A percentile compares a stretch with the other conserved stretches of the same genome.
phyloP scores from a whole-genome alignment of 768 basidiomycete species.

The Trametes cubensis region DNA sequence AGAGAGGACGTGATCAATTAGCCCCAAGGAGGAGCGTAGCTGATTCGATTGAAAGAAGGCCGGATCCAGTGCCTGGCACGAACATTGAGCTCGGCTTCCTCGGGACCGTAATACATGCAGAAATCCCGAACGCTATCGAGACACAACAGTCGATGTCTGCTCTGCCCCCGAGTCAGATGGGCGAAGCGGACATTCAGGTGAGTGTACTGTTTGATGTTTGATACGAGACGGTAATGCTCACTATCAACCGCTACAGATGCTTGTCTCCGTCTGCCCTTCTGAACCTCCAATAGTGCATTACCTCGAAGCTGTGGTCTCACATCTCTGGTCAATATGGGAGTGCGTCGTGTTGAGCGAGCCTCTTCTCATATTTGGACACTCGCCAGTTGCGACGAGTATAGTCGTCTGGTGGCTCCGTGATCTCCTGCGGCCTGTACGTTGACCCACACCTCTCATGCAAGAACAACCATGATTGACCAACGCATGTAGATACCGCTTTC shows the following conservation, averaged over 20 bases:
- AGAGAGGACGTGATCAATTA: constrained; percentile 31
- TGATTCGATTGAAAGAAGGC: constrained; percentile 56
- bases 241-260: constrained; percentile 47
- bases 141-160: constrained; percentile 57
- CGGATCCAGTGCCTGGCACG: constrained; percentile 66
- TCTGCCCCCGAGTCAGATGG: background rate
- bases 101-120: constrained; percentile 71
- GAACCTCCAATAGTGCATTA: constrained; percentile 58
- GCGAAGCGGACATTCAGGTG: constrained; percentile 17
- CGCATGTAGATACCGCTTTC: constrained; percentile 71
- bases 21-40: background rate
- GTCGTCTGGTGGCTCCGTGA: constrained; percentile 93
- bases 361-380: constrained; percentile 77
- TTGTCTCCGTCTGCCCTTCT: constrained; percentile 65
- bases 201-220: background rate
- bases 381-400: constrained; percentile 82
- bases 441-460: background rate
- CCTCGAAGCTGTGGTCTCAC: constrained; percentile 64
- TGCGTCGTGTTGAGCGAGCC: constrained; percentile 91
- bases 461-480: background rate
- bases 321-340: constrained; percentile 91
- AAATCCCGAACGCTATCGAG: constrained; percentile 68
- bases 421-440: constrained; percentile 72
- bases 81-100: constrained; percentile 83
- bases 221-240: background rate